Conservation (phyloP, 495 filamentous ascomycete genomes). For the Lindgomyces ingoldianus region DNA sequence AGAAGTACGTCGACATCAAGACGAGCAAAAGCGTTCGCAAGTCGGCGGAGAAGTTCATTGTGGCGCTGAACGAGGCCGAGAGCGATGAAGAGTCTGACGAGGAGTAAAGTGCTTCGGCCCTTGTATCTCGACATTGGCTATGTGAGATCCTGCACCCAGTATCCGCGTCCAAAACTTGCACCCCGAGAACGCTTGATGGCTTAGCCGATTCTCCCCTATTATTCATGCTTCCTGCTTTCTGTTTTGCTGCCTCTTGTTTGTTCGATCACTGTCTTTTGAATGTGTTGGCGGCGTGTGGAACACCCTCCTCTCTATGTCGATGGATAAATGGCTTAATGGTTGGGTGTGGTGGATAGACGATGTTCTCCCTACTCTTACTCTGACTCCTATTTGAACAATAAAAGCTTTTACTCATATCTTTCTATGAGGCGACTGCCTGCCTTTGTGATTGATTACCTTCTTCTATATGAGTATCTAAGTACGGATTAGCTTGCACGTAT, state of each 20-base stretch:
- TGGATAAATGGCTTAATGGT: background rate
- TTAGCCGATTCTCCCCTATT: no score
- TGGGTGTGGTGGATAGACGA: background rate
- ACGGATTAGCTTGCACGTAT: no score
- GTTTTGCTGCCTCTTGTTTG: background rate
- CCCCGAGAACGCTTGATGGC: no score
- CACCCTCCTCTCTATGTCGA: background rate
- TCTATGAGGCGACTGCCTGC: background rate
- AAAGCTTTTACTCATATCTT: background rate
- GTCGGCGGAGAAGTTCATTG: slow-evolving; percentile 87
- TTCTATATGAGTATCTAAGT: no score
- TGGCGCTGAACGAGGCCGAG: slow-evolving; percentile 89
- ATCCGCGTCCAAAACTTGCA: no score
- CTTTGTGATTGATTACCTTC: no score
- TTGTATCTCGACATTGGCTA: no score
- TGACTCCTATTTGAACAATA: background rate
- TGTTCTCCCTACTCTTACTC: background rate
- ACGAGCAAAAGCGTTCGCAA: slow-evolving; percentile 96
- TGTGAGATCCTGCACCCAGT: no score
- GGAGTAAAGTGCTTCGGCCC: slow-evolving; percentile 8
- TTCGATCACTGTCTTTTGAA: no score
- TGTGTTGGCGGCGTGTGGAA: background rate
- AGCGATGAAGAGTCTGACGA: slow-evolving; percentile 59
- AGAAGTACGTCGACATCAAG: slow-evolving; percentile 89
- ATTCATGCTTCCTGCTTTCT: background rate